Base-by-base conservation (phyloP, 2,329 filamentous ascomycete species). In the Colletotrichum sansevieriae region DNA sequence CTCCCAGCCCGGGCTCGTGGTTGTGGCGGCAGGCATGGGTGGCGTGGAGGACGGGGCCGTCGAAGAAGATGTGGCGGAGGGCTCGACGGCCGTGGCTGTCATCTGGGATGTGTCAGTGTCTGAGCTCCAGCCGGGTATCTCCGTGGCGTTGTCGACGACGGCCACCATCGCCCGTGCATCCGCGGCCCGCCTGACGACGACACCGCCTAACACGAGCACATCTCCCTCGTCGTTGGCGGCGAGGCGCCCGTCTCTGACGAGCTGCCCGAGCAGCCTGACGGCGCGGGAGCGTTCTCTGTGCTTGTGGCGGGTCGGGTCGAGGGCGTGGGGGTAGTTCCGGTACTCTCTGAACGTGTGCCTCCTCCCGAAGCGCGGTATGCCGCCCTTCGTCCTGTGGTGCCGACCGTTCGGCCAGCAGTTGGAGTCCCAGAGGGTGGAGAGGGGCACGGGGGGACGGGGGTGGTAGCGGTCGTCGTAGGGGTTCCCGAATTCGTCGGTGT, bases 291-390 rank as follows among this genome's bases (percentile, higher is more conserved):
- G 37, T 11, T 15, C 11, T 4, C n/a, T 18, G 15, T 55, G 51
- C 51, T 5, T 10, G 35, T 43, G 59, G 15, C 55, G 57, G 6
- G 11, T 29, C 52, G 63, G 54, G 15, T 46, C 43, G n/a, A 46
- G 13, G 47, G 11, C 20, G 22, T 46, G 47, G 3, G 65, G 46
- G 7, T 65, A 68, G 2, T n/a, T 33, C 25, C 22, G 15, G 33
- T 8, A 61, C 62, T 10, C 51, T 39, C 33, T 12, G 47, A 64
- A 69, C 2, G 56, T 46, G 25, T 69, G 66, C 6, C 66, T 47
- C 33, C 66, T 49, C 25, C 66, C 66, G 62, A 55, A 69, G 33
- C 37, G 11, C 7, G 59, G 59, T 15, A 37, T 41, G 8, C 25
- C 41, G 0, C 47, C 47, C 22, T n/a, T 10, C n/a, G 33, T 12